Base-by-base conservation (phyloP, 108 stramenopile genomes). In the Chaetoceros muelleri region DNA sequence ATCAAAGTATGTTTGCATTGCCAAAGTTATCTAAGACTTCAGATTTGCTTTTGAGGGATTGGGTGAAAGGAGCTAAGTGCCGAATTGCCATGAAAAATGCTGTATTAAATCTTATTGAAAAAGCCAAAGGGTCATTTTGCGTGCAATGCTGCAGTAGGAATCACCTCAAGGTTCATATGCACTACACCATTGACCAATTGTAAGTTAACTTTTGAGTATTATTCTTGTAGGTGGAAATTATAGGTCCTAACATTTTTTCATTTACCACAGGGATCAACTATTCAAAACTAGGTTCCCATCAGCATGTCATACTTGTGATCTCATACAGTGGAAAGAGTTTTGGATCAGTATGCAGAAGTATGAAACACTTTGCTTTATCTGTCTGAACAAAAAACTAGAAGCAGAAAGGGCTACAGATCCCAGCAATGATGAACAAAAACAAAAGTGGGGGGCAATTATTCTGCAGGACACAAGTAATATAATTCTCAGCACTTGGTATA, bases 251-350 rank as follows among this genome's bases (percentile, higher is more conserved):
- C n/a, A n/a, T n/a, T n/a, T n/a, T n/a, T n/a, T n/a, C n/a, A n/a
- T n/a, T n/a, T n/a, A n/a, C n/a, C n/a, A n/a, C n/a, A n/a, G n/a
- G n/a, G n/a, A n/a, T n/a, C n/a, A n/a, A n/a, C n/a, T n/a, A n/a
- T n/a, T n/a, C n/a, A n/a, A n/a, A n/a, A n/a, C n/a, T n/a, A n/a
- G n/a, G n/a, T n/a, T n/a, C n/a, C n/a, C n/a, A n/a, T n/a, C n/a
- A n/a, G n/a, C n/a, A n/a, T n/a, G n/a, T n/a, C n/a, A n/a, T n/a
- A n/a, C n/a, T n/a, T n/a, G n/a, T 31, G 87, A 90, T 58, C 67
- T 80, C 52, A 75, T 81, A 1, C 66, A 75, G 1, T 88, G 79
- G 79, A 82, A 83, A 69, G 62, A 53, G 23, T 88, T 83, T 57
- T 88, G 81, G 77, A 58, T 75, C 53, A 69, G 65, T 48, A 67